Conservation (phyloP, 2,329 filamentous ascomycete species). For the Arthrobotrys megalospora region DNA sequence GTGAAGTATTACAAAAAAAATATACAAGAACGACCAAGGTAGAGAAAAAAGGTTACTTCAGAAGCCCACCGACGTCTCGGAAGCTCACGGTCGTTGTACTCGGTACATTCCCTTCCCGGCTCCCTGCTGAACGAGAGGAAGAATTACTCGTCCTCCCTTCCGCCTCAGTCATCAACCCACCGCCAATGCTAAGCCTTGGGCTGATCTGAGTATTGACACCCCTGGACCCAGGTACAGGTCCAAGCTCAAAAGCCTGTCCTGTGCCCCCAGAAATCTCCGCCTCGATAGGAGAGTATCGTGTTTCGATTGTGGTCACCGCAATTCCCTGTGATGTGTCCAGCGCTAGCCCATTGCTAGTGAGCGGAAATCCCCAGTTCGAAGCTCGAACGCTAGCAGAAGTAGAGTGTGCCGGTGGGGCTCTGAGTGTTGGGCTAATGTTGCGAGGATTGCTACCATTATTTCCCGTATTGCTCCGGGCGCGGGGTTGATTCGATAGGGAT, state of each 20-base stretch:
- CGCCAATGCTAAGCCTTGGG: constrained; percentile 48
- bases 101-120: constrained; percentile 21
- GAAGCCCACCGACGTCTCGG: constrained; percentile 27
- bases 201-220: constrained; percentile 4
- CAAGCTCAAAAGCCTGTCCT: constrained; percentile 48
- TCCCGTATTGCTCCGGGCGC: constrained; percentile 35
- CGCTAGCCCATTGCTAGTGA: constrained; percentile 35
- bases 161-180: constrained; percentile 36
- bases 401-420: constrained; percentile 42
- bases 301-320: constrained; percentile 55
- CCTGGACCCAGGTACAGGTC: constrained; percentile 35
- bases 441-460: constrained; percentile 22
- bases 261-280: constrained; percentile 22
- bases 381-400: constrained; percentile 46
- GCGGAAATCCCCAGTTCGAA: constrained; percentile 59
- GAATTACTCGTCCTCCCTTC: constrained; percentile 33
- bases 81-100: constrained; percentile 8
- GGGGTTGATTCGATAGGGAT: constrained; percentile 33
- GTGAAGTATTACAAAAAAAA: constrained; percentile 13
- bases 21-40: not conserved
- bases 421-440: constrained; percentile 28
- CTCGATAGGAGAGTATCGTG: constrained; percentile 52
- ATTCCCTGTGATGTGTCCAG: constrained; percentile 43
- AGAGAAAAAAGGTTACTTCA: constrained; percentile 30
- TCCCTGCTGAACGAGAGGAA: constrained; percentile 14